Evolutionary conservation across 2,329 filamentous ascomycete genomes (phyloP), one percentile per base, ranked within the genome.

Genomic region (Amphichorda felina): DNA sequence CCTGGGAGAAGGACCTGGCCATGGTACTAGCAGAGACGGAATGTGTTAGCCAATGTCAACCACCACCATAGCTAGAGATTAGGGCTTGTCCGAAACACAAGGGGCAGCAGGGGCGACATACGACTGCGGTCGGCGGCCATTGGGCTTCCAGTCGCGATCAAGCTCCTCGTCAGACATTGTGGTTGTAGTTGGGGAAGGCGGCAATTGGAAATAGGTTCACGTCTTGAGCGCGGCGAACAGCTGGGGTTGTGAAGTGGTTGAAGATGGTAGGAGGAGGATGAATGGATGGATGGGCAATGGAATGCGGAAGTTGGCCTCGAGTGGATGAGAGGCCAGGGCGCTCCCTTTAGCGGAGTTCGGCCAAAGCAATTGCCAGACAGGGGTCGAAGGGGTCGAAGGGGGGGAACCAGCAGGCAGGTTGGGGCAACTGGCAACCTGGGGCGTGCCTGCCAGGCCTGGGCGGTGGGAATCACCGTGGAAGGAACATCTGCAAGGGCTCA

Each of bases 1-100:
- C 84, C 30, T 77, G 68, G 40, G 86, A 89, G 62, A 95, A 94
- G 53, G 82, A 85, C 48, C 77, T 81, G 36, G 87, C 88, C 59
- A 94, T 78, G 41, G 84, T 91, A 43, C 88, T 34, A 39, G 31
- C 32, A 40, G 31, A 44, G 36, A 16, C 15, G 14, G 32, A 7
- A n/a, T n/a, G n/a, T n/a, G n/a, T n/a, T n/a, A n/a, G 13, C 21
- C 21, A 24, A 18, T 26, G 18, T 4, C n/a, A n/a, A n/a, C n/a
- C n/a, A n/a, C n/a, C n/a, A n/a, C 9, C 13, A 9, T 19, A n/a
- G n/a, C n/a, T n/a, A n/a, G n/a, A n/a, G n/a, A n/a, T n/a, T n/a
- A n/a, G n/a, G n/a, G n/a, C n/a, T n/a, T n/a, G n/a, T n/a, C n/a
- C n/a, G n/a, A n/a, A n/a, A n/a, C n/a, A n/a, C n/a, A n/a, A n/a